Evolutionary conservation across 202 grass and related monocot genomes (phyloP).

Genomic region (Hordeum pubiflorum): DNA sequence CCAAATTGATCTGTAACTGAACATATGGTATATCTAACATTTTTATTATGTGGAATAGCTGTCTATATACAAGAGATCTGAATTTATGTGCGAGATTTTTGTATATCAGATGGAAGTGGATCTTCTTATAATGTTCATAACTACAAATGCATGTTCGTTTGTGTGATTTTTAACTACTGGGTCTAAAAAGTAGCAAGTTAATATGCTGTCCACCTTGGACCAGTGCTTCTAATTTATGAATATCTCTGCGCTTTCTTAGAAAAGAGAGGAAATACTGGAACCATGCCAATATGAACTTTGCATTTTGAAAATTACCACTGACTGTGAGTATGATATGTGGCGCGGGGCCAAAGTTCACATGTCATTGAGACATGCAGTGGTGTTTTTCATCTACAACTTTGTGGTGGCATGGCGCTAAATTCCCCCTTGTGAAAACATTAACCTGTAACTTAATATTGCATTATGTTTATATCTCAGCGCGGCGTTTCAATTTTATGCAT

Average conservation of each 20-base stretch:
- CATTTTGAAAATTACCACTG: background rate
- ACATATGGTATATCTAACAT: background rate
- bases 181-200: constrained; percentile 8
- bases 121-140: background rate
- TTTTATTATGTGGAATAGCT: background rate
- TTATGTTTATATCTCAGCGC: background rate
- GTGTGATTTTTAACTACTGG: background rate
- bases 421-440: background rate
- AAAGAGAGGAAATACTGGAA: background rate
- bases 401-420: background rate
- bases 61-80: background rate
- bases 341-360: background rate
- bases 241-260: background rate
- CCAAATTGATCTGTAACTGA: background rate
- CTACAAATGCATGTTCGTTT: background rate
- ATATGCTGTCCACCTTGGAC: background rate
- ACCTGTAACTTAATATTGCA: background rate
- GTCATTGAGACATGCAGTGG: background rate
- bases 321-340: background rate
- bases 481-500: background rate
- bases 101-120: background rate
- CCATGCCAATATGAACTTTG: background rate
- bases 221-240: background rate
- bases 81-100: background rate
- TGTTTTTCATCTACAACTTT: background rate